Conservation (phyloP, 306 rosid genomes). For the Trichosanthes truncata region DNA sequence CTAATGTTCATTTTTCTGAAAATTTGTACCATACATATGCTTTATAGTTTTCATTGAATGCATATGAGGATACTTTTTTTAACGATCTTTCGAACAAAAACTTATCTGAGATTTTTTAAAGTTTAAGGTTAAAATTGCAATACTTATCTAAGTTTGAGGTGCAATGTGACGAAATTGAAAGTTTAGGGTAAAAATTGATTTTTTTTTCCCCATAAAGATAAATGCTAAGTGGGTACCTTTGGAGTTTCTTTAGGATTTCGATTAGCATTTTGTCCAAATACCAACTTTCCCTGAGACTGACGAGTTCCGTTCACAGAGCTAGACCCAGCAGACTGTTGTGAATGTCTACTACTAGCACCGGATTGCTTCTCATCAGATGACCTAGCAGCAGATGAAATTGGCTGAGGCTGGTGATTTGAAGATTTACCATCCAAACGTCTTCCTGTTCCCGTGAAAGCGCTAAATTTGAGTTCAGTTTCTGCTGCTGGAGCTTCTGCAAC, state of each 20-base stretch:
- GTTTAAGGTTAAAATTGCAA: too few relatives aligned
- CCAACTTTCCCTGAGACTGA: constrained; percentile 89
- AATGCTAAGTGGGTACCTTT: constrained; percentile 34
- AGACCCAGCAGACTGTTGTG: constrained; percentile 55
- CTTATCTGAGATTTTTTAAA: too few relatives aligned
- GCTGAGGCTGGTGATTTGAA: constrained; percentile 37
- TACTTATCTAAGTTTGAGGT: too few relatives aligned
- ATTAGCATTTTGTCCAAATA: constrained; percentile 66
- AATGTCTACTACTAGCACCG: constrained; percentile 8
- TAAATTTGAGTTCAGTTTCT: constrained; percentile 61
- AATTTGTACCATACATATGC: too few relatives aligned
- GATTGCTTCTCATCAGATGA: constrained; percentile 41
- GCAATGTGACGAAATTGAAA: too few relatives aligned
- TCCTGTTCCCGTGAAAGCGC: constrained; percentile 76
- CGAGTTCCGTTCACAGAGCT: constrained; percentile 41
- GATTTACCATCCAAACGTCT: constrained; percentile 96
- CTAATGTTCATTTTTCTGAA: too few relatives aligned
- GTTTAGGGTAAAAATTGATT: too few relatives aligned
- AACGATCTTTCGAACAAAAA: too few relatives aligned
- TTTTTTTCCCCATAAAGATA: not conserved
- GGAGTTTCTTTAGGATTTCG: constrained; percentile 40
- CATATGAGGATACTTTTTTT: too few relatives aligned
- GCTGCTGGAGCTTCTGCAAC: constrained; percentile 56
- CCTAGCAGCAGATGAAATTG: constrained; percentile 36
- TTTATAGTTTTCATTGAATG: too few relatives aligned